These are phyloP conservation scores for Dioscorea dumetorum DNA, from an alignment of 106 monocot species.

Conservation along the genomic window DNA sequence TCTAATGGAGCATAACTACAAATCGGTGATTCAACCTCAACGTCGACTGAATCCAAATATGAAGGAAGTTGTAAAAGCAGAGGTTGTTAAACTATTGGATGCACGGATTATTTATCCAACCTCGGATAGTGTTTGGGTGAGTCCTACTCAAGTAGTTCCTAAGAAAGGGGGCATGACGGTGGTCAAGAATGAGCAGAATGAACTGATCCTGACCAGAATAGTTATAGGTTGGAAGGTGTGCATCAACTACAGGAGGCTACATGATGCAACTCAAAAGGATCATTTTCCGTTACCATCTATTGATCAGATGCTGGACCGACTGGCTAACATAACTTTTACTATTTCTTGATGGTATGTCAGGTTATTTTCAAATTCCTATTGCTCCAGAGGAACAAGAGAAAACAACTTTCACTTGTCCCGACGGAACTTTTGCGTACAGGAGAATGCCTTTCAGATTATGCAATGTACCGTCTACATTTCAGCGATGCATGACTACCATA, in stretches of 20 bases:
- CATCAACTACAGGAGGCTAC: not conserved
- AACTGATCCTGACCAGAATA: no score
- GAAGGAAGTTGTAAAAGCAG: conserved; percentile 1
- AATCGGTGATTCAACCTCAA: not conserved
- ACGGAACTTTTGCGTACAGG: not conserved
- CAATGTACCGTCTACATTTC: not conserved
- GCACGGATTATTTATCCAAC: conserved; percentile 5
- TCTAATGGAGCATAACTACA: not conserved
- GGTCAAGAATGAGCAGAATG: not conserved
- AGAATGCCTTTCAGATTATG: not conserved
- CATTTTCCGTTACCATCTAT: not conserved
- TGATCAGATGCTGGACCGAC: not conserved
- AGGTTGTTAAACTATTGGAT: conserved; percentile 1
- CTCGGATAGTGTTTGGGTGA: not conserved
- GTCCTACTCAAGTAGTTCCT: not conserved
- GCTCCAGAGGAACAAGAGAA: not conserved
- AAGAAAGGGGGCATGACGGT: conserved; percentile 4
- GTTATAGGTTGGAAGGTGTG: not conserved
- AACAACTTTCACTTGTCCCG: not conserved
- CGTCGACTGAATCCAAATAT: not conserved
- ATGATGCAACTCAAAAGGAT: not conserved
- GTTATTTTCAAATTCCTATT: not conserved
- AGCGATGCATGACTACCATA: not conserved
- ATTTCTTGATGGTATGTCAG: not conserved
- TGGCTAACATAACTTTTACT: not conserved